Evolutionary conservation across 1,284 basidiomycete species (phyloP).

Genomic region (Cryptococcus sp.): DNA sequence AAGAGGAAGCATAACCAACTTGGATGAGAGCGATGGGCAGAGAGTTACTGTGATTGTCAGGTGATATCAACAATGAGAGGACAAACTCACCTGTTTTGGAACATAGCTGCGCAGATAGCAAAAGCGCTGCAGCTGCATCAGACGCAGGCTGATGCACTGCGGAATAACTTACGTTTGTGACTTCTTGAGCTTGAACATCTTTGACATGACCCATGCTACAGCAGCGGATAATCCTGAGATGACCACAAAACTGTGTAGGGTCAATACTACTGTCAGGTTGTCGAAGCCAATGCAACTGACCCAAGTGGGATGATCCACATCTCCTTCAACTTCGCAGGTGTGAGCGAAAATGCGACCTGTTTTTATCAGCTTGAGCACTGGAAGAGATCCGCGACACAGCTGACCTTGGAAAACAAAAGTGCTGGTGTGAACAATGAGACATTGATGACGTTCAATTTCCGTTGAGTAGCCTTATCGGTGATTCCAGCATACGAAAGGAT

Average conservation of each 20-base stretch:
- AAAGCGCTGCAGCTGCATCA: constrained; percentile 58
- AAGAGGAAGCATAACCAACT: constrained; percentile 9
- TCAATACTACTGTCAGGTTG: not conserved
- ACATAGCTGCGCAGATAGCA: constrained; percentile 66
- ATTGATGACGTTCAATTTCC: constrained; percentile 55
- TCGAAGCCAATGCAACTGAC: constrained; percentile 50
- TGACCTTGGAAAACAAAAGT: constrained; percentile 88
- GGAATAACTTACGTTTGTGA: constrained; percentile 43
- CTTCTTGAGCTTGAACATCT: constrained; percentile 44
- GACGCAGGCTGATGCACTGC: not conserved
- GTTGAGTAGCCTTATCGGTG: constrained; percentile 83
- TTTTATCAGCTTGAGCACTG: not conserved
- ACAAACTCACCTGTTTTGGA: constrained; percentile 41
- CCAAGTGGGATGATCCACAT: constrained; percentile 87
- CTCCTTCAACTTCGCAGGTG: constrained; percentile 69
- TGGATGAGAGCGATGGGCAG: constrained; percentile 77
- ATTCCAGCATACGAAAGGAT: constrained; percentile 72
- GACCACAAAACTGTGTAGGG: constrained; percentile 55
- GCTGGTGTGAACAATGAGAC: constrained; percentile 87
- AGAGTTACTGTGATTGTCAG: constrained; percentile 61
- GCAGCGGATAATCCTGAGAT: constrained; percentile 60
- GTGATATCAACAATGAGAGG: not conserved
- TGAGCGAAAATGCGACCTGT: constrained; percentile 49
- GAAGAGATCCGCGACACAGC: constrained; percentile 65
- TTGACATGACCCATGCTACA: constrained; percentile 47